phyloP scores from a whole-genome alignment of 352 stramenopile genomes.

The Pythium brassicae region DNA sequence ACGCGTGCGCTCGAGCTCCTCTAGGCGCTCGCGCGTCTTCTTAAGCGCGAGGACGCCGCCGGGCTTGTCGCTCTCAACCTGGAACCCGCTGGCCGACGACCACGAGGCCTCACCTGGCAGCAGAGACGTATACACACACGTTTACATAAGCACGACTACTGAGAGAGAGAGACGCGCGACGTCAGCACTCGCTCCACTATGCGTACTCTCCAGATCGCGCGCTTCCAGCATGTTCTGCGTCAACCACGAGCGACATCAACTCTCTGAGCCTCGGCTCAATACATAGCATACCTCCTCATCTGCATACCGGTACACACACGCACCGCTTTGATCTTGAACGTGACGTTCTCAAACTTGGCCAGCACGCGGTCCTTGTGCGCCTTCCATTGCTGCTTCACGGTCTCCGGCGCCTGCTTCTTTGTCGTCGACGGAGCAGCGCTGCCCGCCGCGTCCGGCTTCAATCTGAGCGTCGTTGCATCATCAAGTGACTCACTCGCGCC shows the following conservation, averaged over 20 bases:
- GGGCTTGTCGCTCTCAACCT: constrained; percentile 23
- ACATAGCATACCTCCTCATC: background rate
- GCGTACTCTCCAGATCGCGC: constrained; percentile 54
- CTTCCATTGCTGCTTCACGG: constrained; percentile 61
- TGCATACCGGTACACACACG: background rate
- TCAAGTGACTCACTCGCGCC: background rate
- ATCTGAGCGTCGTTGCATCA: too few species aligned
- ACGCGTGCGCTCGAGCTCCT: constrained; percentile 46
- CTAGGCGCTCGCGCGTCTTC: constrained; percentile 65
- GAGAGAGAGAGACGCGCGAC: background rate
- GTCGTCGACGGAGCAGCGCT: background rate
- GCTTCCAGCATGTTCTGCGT: constrained; percentile 66
- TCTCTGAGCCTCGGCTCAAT: background rate
- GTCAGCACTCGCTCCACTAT: background rate
- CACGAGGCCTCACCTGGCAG: constrained; percentile 38
- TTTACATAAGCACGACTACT: too few species aligned
- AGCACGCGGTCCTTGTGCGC: constrained; percentile 63
- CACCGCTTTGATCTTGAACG: constrained; percentile 75
- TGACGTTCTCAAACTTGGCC: constrained; percentile 56
- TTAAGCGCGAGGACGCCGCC: constrained; percentile 43
- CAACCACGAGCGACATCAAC: background rate
- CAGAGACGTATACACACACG: background rate
- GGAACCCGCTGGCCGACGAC: constrained; percentile 30
- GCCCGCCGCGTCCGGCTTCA: too few species aligned
- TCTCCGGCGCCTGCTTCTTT: constrained; percentile 15